Evolutionary conservation across 768 basidiomycete species (phyloP).

Genomic region (Lentinula raphanica): DNA sequence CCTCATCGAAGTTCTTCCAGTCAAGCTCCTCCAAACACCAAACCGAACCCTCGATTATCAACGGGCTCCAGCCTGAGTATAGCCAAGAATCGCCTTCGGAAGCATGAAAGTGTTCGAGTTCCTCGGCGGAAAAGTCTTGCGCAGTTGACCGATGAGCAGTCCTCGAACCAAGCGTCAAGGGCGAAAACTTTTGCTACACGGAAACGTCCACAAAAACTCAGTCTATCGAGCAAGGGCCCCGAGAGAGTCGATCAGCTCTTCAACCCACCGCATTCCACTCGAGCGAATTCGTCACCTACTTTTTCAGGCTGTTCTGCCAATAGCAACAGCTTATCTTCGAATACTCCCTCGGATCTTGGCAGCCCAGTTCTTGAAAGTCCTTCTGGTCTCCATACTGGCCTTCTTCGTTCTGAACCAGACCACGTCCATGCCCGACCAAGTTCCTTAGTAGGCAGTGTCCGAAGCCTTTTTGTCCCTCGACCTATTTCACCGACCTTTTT

Average conservation of each 20-base stretch:
- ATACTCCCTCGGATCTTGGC: not conserved
- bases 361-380: conserved; percentile 12
- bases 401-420: not conserved
- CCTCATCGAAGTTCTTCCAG: conserved; percentile 21
- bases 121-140: conserved; percentile 49
- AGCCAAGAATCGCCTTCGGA: conserved; percentile 56
- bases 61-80: conserved; percentile 59
- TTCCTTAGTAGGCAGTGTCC: conserved; percentile 2
- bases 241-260: conserved; percentile 19
- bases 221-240: conserved; percentile 25
- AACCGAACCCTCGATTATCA: conserved; percentile 32
- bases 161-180: not conserved
- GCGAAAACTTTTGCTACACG: conserved; percentile 10
- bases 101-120: conserved; percentile 67
- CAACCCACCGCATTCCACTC: conserved; percentile 23
- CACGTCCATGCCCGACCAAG: not conserved
- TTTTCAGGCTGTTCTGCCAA: conserved; percentile 45
- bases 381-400: not conserved
- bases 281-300: conserved; percentile 9
- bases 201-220: conserved; percentile 27
- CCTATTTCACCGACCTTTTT: conserved; percentile 6
- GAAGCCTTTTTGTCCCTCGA: conserved; percentile 6
- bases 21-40: not conserved
- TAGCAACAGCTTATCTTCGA: conserved; percentile 41
- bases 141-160: not conserved